A percentile compares a stretch with the other conserved stretches of the same genome.
Evolutionary conservation across 306 rosid genomes (phyloP).

Genomic region (Vigna reflexopilosa): DNA sequence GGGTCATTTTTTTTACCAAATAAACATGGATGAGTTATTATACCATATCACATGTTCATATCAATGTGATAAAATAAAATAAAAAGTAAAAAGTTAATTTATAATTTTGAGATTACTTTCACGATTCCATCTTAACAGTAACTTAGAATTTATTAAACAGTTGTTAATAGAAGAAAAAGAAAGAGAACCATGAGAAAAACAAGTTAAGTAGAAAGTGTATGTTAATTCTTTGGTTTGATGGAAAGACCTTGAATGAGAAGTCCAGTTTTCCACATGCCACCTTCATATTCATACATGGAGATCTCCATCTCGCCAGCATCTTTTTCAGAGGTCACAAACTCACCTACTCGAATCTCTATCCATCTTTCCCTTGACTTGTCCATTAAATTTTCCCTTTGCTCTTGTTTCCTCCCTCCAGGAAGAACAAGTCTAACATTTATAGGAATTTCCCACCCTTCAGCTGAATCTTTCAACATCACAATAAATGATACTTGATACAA

Average conservation of each 20-base stretch:
- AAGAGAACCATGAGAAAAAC: too few relatives aligned
- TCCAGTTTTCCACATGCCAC: constrained; percentile 76
- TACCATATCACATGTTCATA: too few relatives aligned
- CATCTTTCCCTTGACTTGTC: constrained; percentile 48
- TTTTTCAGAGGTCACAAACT: constrained; percentile 49
- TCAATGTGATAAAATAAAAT: too few relatives aligned
- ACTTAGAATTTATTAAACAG: too few relatives aligned
- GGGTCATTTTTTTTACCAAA: too few relatives aligned
- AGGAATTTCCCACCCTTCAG: constrained; percentile 72
- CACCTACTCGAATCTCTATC: constrained; percentile 68
- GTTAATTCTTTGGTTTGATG: constrained; percentile 58
- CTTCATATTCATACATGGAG: constrained; percentile 62
- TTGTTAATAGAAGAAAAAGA: too few relatives aligned
- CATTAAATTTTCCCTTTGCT: constrained; percentile 48
- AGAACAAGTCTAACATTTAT: constrained; percentile 61
- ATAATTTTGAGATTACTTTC: too few relatives aligned
- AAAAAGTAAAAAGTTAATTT: too few relatives aligned
- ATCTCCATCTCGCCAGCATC: constrained; percentile 58
- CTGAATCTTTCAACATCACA: constrained; percentile 60
- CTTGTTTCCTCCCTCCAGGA: constrained; percentile 64
- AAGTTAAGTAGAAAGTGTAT: too few relatives aligned
- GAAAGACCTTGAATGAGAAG: constrained; percentile 65
- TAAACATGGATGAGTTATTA: too few relatives aligned
- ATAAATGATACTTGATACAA: constrained; percentile 58
- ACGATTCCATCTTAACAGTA: too few relatives aligned